Percentiles rank a stretch among this genome's conserved stretches.
These are phyloP conservation scores for Poronia punctata DNA, from an alignment of 495 filamentous ascomycete species.

Conservation along the genomic window DNA sequence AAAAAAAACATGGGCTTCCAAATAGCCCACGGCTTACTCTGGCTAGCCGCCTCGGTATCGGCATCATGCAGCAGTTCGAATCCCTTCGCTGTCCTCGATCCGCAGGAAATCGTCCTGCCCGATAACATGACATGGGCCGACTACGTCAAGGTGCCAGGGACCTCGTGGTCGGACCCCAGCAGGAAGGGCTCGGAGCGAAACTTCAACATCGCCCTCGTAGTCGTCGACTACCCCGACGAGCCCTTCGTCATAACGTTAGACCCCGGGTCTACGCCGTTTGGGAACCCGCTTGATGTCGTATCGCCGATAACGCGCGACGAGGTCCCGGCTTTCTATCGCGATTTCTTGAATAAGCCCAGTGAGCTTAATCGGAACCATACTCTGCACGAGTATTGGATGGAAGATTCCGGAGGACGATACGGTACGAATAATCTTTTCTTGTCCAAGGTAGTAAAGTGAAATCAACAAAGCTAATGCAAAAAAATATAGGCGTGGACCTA, in stretches of 20 bases:
- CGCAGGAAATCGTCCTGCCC: constrained; percentile 34
- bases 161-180: constrained; percentile 28
- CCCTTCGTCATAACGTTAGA: constrained; percentile 31
- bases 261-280: constrained; percentile 30
- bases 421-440: constrained; percentile 15
- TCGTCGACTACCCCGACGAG: constrained; percentile 32
- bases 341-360: constrained; percentile 32
- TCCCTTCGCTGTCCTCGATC: constrained; percentile 32
- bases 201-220: constrained; percentile 38
- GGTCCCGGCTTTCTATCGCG: constrained; percentile 34
- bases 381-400: constrained; percentile 42
- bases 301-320: constrained; percentile 25
- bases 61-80: too few relatives aligned
- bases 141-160: constrained; percentile 27
- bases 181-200: constrained; percentile 25
- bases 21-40: constrained; percentile 11
- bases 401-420: constrained; percentile 33
- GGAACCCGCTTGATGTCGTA: constrained; percentile 27
- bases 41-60: too few relatives aligned
- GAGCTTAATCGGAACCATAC: constrained; percentile 35
- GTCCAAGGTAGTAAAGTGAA: not conserved
- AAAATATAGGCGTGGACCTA: constrained; percentile 25
- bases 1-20: constrained; percentile 6
- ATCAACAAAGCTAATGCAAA: constrained; percentile 1
- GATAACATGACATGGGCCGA: constrained; percentile 40